A percentile compares a stretch with the other conserved stretches of the same genome.
Evolutionary conservation across 257 asterid genomes (phyloP).

Genomic region (Solanum medicagineum): DNA sequence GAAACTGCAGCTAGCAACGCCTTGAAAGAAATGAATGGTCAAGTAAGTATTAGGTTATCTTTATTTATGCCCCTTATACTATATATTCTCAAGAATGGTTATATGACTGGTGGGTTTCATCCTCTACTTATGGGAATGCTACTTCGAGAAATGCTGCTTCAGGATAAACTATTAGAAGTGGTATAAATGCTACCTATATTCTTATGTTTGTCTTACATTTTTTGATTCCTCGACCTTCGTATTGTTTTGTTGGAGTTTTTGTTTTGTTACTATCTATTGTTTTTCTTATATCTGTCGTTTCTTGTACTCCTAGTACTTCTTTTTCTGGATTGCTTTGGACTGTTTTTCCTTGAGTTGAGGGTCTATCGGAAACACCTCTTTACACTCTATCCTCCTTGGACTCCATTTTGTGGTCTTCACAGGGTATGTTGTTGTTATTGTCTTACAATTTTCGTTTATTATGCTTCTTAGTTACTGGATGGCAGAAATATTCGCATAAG

Average conservation of each 20-base stretch:
- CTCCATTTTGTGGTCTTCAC: too few species aligned
- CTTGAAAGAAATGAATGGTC: constrained; percentile 58
- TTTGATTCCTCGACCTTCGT: not conserved
- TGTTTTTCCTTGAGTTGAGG: not conserved
- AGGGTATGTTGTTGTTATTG: not conserved
- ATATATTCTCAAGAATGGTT: too few species aligned
- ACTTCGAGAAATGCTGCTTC: too few species aligned
- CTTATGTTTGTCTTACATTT: not conserved
- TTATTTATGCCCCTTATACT: too few species aligned
- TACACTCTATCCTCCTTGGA: too few species aligned
- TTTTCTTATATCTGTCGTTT: not conserved
- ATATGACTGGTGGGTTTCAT: too few species aligned
- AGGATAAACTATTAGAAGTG: not conserved
- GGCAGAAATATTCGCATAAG: constrained; percentile 56
- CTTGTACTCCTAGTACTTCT: not conserved
- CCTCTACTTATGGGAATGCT: too few species aligned
- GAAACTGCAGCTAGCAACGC: constrained; percentile 52
- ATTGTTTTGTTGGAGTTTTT: not conserved
- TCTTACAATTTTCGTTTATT: not conserved
- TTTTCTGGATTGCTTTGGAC: not conserved
- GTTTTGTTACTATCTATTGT: not conserved
- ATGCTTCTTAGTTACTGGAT: constrained; percentile 39
- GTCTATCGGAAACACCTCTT: too few species aligned
- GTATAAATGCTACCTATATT: not conserved
- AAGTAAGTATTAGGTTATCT: constrained; percentile 18